Evolutionary conservation across 192 early-diverging fungal species (phyloP).

Genomic region (Geranomyces variabilis): DNA sequence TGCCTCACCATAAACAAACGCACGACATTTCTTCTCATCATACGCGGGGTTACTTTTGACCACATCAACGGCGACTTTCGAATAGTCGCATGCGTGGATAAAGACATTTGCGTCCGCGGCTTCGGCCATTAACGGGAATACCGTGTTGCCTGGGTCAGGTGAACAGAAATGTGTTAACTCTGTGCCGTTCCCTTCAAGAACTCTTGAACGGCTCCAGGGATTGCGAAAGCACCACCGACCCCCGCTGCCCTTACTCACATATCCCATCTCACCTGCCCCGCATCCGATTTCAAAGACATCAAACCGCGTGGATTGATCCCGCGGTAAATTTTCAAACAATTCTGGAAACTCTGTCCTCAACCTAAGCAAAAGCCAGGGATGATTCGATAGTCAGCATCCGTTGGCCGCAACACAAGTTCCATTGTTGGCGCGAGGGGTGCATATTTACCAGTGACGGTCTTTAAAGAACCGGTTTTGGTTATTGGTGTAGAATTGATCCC

Average conservation of each 20-base stretch:
- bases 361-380: not conserved
- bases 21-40: constrained; percentile 69
- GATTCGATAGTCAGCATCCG: not conserved
- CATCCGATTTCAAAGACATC: constrained; percentile 93
- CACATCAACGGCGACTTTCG: constrained; percentile 84
- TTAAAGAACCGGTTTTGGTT: constrained; percentile 66
- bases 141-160: constrained; percentile 65
- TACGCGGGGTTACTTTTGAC: constrained; percentile 76
- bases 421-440: no score
- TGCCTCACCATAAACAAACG: constrained; percentile 81
- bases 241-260: no score
- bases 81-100: constrained; percentile 94
- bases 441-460: constrained; percentile 59
- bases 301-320: constrained; percentile 40
- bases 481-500: constrained; percentile 63
- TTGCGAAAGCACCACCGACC: no score
- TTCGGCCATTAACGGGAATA: constrained; percentile 87
- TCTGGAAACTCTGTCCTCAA: constrained; percentile 57
- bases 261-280: constrained; percentile 72
- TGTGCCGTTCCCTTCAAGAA: no score
- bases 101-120: constrained; percentile 69
- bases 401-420: not conserved
- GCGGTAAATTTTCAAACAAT: constrained; percentile 43
- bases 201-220: no score
- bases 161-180: no score